Base-by-base conservation (phyloP, 1,139 yeast species). In the Suhomyces wounanorum region DNA sequence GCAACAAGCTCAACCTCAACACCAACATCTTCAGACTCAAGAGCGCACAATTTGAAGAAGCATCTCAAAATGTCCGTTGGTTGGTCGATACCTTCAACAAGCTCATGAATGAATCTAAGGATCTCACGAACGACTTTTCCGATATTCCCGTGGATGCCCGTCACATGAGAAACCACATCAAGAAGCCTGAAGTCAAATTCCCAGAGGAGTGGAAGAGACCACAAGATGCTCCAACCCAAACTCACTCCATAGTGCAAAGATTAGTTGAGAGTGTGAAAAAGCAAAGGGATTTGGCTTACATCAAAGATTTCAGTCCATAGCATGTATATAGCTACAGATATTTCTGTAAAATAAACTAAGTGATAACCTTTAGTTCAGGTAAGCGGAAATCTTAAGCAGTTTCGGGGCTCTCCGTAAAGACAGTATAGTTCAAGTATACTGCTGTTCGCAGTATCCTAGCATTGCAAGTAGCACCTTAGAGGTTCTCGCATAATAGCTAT, bases 191-290 rank as follows among this genome's bases (percentile, higher is more conserved):
- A 48, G 50, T 58, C 10, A 51, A 52, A 42, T 92, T 89, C 75
- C 98, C 98, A 9, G 83, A 84, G 55, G 82, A 78, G 46, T 94
- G 99, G 99, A 84, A 82, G 63, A 82, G 90, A 61, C 96, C 96
- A 35, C 72, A 84, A 57, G 83, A 83, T 61, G 85, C 88, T 0
- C 85, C 87, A 37, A 69, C 71, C 8, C 54, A 56, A 43, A 68
- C 62, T 54, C 73, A 73, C 55, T 57, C 62, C 31, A 61, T 77
- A 16, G 68, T 75, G 16, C 60, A 67, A 48, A 63, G 58, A 49
- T 64, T 75, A 52, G 77, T 75, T 37, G 70, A 70, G n/a, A 59
- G 61, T 4, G 72, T 73, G 25, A 71, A 67, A 55, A 54, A 56
- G 33, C 57, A 60, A 47, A 73, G 72, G 57, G 81, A 76, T 58